Conservation (phyloP, 1,284 basidiomycete species). For the Ustilago cynodontis region DNA sequence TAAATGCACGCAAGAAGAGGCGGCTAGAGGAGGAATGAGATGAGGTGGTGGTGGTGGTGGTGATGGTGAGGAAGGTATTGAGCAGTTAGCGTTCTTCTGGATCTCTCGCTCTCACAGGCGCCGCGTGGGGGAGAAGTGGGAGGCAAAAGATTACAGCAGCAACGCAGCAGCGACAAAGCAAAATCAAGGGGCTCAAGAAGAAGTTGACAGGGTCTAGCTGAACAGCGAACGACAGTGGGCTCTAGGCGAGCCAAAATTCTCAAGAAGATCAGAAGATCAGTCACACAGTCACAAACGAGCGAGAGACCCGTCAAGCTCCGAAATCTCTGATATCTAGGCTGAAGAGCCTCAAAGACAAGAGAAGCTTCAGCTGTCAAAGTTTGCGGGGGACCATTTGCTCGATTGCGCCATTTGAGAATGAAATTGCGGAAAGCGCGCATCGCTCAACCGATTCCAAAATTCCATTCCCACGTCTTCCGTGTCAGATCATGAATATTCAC, state of each 20-base stretch:
- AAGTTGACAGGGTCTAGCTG: slow-evolving; percentile 1
- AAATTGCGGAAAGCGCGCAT: slow-evolving; percentile 3
- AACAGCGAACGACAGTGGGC: not conserved
- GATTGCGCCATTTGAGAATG: slow-evolving; percentile 10
- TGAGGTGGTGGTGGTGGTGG: slow-evolving; percentile 5
- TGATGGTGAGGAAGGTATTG: not conserved
- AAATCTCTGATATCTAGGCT: no score
- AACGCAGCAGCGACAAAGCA: not conserved
- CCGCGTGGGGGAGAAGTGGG: not conserved
- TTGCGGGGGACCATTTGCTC: not conserved
- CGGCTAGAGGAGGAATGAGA: slow-evolving; percentile 2
- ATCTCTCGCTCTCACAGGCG: not conserved
- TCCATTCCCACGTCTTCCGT: no score
- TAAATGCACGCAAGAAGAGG: slow-evolving; percentile 22
- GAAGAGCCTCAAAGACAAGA: no score
- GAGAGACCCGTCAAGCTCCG: not conserved
- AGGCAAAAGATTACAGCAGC: slow-evolving; percentile 4
- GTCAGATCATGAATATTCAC: no score
- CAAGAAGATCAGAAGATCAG: not conserved
- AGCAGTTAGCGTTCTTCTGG: not conserved
- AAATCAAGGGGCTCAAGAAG: not conserved
- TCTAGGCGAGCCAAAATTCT: not conserved
- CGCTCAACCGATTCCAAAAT: no score
- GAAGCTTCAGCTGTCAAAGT: not conserved
- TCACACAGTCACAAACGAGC: not conserved